A percentile compares a stretch with the other conserved stretches of the same genome.
Conservation (phyloP, 805 yeast genomes). For the Kuraishia hungarica region DNA sequence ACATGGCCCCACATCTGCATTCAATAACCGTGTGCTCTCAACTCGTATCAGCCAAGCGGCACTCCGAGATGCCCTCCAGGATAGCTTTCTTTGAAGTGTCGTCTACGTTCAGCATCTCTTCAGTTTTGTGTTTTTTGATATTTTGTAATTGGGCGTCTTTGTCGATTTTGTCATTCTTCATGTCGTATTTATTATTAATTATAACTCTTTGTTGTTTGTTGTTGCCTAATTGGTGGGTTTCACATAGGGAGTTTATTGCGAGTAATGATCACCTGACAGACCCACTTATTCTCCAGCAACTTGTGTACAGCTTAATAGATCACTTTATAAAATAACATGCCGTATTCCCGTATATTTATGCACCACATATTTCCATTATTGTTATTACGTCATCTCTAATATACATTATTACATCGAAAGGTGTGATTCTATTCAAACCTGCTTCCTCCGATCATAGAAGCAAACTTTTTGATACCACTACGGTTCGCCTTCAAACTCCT, state of each 20-base stretch:
- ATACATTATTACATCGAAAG: neutral
- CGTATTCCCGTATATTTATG: too few species aligned
- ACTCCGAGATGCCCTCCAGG: constrained; percentile 34
- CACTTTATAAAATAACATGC: neutral
- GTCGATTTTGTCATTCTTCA: too few species aligned
- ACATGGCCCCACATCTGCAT: constrained; percentile 33
- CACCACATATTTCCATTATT: too few species aligned
- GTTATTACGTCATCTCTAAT: neutral
- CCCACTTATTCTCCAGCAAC: too few species aligned
- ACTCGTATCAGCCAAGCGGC: constrained; percentile 39
- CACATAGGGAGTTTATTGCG: too few species aligned
- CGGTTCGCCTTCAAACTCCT: neutral
- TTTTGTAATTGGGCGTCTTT: neutral
- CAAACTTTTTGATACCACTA: neutral
- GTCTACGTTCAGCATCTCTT: constrained; percentile 2
- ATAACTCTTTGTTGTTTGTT: too few species aligned
- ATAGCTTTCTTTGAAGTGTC: constrained; percentile 3
- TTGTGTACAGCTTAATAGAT: too few species aligned
- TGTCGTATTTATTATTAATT: too few species aligned
- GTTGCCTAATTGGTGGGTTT: too few species aligned
- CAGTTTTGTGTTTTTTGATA: constrained; percentile 7
- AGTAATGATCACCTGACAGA: too few species aligned
- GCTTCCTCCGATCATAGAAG: neutral
- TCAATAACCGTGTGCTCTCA: constrained; percentile 25
- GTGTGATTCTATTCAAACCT: neutral